Conservation (phyloP, 1,284 basidiomycete genomes). For the Moesziomyces aphidis region DNA sequence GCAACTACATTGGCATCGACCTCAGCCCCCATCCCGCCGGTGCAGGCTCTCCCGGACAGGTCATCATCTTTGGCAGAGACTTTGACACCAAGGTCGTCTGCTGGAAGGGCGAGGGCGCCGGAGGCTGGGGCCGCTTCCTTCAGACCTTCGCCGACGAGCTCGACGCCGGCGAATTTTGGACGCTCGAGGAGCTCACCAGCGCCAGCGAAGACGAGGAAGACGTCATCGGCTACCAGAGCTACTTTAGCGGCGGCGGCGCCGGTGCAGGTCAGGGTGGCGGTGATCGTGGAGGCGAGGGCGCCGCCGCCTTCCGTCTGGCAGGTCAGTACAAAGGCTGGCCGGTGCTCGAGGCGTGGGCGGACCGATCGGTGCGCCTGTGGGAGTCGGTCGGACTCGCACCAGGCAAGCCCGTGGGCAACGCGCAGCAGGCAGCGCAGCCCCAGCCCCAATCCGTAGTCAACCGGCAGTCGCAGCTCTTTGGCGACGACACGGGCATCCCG, state of each 20-base stretch:
- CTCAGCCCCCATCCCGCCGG: conserved; percentile 77
- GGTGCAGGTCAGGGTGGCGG: conserved; percentile 58
- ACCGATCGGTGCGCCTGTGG: conserved; percentile 61
- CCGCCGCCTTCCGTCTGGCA: conserved; percentile 55
- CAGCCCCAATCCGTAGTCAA: conserved; percentile 32
- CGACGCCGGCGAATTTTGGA: conserved; percentile 78
- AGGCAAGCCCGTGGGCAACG: conserved; percentile 43
- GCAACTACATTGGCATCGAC: conserved; percentile 97
- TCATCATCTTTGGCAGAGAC: conserved; percentile 96
- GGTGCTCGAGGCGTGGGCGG: conserved; percentile 65
- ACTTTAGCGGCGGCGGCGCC: conserved; percentile 60
- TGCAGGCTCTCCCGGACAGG: conserved; percentile 83
- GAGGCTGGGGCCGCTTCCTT: conserved; percentile 95
- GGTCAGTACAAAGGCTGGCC: conserved; percentile 66
- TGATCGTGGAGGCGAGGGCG: conserved; percentile 60
- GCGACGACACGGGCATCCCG: conserved; percentile 26
- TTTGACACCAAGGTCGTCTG: conserved; percentile 98
- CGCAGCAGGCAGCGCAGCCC: conserved; percentile 21
- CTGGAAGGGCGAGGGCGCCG: conserved; percentile 77
- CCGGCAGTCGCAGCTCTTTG: conserved; percentile 32
- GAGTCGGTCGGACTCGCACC: conserved; percentile 54
- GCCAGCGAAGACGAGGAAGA: conserved; percentile 62
- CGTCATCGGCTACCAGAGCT: conserved; percentile 63
- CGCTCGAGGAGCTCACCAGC: conserved; percentile 46
- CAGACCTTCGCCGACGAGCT: conserved; percentile 92